Evolutionary conservation across 2,329 filamentous ascomycete genomes (phyloP).

Genomic region (Orbilia javanica): DNA sequence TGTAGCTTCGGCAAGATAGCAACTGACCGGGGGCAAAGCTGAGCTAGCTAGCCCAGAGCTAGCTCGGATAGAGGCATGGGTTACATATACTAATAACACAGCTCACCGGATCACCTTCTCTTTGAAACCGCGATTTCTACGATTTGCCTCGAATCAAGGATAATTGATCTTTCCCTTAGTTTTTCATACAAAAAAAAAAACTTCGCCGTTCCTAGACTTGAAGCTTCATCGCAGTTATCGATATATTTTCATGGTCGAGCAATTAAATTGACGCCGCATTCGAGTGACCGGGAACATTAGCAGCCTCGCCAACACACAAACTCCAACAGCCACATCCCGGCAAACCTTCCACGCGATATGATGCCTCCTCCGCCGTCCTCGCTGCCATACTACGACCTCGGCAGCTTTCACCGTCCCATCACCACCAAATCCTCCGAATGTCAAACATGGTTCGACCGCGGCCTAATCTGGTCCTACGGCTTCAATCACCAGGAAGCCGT

Average conservation of each 20-base stretch:
- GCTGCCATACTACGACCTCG: conserved; percentile 70
- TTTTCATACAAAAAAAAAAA: no score
- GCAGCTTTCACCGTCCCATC: conserved; percentile 71
- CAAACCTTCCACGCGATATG: conserved; percentile 3
- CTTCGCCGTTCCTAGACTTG: not conserved
- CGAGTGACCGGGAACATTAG: not conserved
- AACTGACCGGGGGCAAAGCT: conserved; percentile 3
- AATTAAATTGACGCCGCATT: not conserved
- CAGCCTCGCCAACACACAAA: conserved; percentile 25
- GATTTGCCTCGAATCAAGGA: not conserved
- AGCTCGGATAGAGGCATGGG: not conserved
- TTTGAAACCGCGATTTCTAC: not conserved
- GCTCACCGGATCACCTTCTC: no score
- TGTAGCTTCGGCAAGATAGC: conserved; percentile 8
- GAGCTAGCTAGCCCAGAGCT: not conserved
- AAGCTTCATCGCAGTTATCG: not conserved
- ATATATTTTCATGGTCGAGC: not conserved
- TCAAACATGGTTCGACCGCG: conserved; percentile 78
- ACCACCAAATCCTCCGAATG: conserved; percentile 70
- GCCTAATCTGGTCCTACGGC: conserved; percentile 78
- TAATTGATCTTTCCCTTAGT: not conserved
- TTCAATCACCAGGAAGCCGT: conserved; percentile 82
- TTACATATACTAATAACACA: conserved; percentile 6
- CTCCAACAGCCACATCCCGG: conserved; percentile 6
- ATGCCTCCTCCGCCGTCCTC: conserved; percentile 43